These are phyloP conservation scores for Pichia eremophila DNA, from an alignment of 805 yeast genomes.

Conservation along the genomic window DNA sequence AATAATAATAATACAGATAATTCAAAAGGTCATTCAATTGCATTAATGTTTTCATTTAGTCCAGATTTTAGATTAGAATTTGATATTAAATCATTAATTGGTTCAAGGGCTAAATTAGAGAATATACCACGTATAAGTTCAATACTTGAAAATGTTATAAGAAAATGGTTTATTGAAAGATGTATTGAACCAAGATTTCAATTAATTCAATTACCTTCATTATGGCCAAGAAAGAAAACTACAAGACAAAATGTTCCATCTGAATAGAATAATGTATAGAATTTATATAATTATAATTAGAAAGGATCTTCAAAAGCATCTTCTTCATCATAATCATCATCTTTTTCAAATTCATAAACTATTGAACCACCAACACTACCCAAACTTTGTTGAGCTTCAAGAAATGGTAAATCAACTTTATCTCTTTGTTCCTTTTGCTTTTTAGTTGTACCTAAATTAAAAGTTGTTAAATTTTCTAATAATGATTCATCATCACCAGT, in stretches of 20 bases:
- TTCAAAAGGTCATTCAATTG: conserved; percentile 33
- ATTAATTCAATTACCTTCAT: conserved; percentile 70
- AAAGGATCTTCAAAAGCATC: conserved; percentile 93
- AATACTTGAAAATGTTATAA: conserved; percentile 68
- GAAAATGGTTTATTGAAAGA: conserved; percentile 86
- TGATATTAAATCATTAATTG: conserved; percentile 79
- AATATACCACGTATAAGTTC: conserved; percentile 88
- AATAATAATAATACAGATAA: conserved; percentile 7
- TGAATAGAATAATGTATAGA: not conserved
- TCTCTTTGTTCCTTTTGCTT: conserved; percentile 73
- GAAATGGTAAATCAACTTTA: conserved; percentile 81
- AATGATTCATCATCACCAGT: conserved; percentile 31
- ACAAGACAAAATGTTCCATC: conserved; percentile 31
- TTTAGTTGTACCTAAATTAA: conserved; percentile 67
- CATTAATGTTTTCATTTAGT: conserved; percentile 78
- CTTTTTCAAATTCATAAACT: conserved; percentile 90
- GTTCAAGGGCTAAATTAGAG: conserved; percentile 85
- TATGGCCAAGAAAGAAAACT: conserved; percentile 71
- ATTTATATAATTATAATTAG: not conserved
- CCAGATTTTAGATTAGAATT: conserved; percentile 90
- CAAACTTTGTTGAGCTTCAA: conserved; percentile 69
- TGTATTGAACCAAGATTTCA: conserved; percentile 93
- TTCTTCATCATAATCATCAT: conserved; percentile 96
- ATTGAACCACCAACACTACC: conserved; percentile 85
- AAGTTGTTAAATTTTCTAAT: conserved; percentile 73